These are phyloP conservation scores for Takashimella koratensis DNA, from an alignment of 1,284 basidiomycete species.

Conservation along the genomic window DNA sequence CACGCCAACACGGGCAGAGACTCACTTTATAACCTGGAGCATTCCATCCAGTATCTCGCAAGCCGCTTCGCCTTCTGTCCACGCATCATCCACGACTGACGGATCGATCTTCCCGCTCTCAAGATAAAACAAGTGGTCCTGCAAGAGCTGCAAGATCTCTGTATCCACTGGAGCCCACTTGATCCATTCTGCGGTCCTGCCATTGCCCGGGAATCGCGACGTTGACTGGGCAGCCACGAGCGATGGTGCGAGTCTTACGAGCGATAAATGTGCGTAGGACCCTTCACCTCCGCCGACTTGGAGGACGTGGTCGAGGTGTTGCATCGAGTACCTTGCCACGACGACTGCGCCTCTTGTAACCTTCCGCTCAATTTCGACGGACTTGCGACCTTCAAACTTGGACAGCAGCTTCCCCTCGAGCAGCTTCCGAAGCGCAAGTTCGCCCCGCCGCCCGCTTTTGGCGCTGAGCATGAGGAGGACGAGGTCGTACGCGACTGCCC, in stretches of 20 bases:
- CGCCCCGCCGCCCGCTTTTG: slow-evolving; percentile 34
- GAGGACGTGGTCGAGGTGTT: slow-evolving; percentile 20
- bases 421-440: slow-evolving; percentile 31
- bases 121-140: slow-evolving; percentile 32
- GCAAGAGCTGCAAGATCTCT: slow-evolving; percentile 40
- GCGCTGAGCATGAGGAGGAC: slow-evolving; percentile 29
- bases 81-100: slow-evolving; percentile 25
- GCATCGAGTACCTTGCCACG: slow-evolving; percentile 25
- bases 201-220: slow-evolving; percentile 18
- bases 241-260: slow-evolving; percentile 34
- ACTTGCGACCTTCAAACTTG: slow-evolving; percentile 15
- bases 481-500: slow-evolving; percentile 23
- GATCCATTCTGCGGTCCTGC: slow-evolving; percentile 17
- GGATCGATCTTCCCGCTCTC: slow-evolving; percentile 16
- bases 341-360: slow-evolving; percentile 39
- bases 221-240: slow-evolving; percentile 35
- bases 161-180: slow-evolving; percentile 40
- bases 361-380: slow-evolving; percentile 29
- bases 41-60: slow-evolving; percentile 36
- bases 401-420: slow-evolving; percentile 30
- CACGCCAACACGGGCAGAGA: slow-evolving; percentile 5
- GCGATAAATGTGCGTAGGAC: slow-evolving; percentile 14
- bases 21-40: slow-evolving; percentile 24
- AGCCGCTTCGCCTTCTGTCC: slow-evolving; percentile 40
- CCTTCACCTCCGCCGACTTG: not conserved